Base-by-base conservation (phyloP, 116 monocot species). In the Zostera marina region DNA sequence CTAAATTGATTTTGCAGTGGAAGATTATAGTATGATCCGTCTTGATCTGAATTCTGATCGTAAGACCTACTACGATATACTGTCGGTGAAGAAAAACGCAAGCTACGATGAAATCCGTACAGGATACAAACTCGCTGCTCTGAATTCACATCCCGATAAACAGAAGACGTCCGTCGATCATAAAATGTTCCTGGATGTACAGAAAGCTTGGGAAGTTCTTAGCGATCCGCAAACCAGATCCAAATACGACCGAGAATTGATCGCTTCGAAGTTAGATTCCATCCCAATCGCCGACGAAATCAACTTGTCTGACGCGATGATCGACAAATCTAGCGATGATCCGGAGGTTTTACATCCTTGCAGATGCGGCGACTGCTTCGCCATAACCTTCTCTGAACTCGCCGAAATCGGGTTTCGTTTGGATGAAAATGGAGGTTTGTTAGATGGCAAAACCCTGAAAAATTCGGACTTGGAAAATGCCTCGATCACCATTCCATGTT, bases 181-280 rank as follows among this genome's bases (percentile, higher is more conserved):
- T 25, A 79, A 74, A 56, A 63, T 54, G 63, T 96, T 89, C 67
- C 71, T 89, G 2, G 46, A 51, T 63, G 80, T 96, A 1, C 96
- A 76, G n/a, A 74, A 80, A 59, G 89, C 96, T 63, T 96, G 96
- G 96, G 76, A 89, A 49, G 73, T 89, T 63, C 89, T 96, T 39
- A 51, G 79, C 7, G 72, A 89, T 74, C 42, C 79, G 47, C 64
- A 60, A 3, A 76, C 76, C 12, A 77, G 77, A 76, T 65, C 78
- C 65, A 55, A 66, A 11, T 96, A 89, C 53, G 96, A 96, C 55
- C 63, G 57, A 26, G 60, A 80, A 49, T 42, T 96, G 67, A 66
- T 23, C 63, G 70, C 73, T 22, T 66, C 63, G 0, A 70, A 80
- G 41, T 59, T 66, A 43, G 74, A 73, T 54, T 3, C 70, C 7